Evolutionary conservation across 164 flowering plant genomes (phyloP).

Genomic region (Chloranthus sessilifolius): DNA sequence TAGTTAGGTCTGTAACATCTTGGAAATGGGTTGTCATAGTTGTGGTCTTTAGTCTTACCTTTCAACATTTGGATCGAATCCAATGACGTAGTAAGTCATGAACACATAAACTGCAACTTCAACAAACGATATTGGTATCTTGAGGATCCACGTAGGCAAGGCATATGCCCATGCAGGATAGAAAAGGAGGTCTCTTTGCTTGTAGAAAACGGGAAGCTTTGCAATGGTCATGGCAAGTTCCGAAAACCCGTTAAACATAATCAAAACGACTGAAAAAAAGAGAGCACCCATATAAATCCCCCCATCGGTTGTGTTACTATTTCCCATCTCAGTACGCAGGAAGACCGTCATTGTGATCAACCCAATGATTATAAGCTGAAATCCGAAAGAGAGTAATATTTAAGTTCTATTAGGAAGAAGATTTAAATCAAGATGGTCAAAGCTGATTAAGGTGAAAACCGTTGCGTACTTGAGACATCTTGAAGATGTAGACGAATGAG

Average conservation of each 20-base stretch:
- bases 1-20: no score
- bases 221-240: constrained; percentile 37
- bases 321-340: constrained; percentile 24
- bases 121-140: constrained; percentile 28
- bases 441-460: not conserved
- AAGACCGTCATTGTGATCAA: constrained; percentile 30
- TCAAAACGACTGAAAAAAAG: constrained; percentile 18
- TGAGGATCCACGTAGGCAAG: constrained; percentile 33
- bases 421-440: not conserved
- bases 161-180: constrained; percentile 64
- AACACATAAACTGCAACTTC: constrained; percentile 31
- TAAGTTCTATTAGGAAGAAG: not conserved
- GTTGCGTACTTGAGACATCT: constrained; percentile 25
- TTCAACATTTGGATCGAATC: constrained; percentile 33
- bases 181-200: constrained; percentile 52
- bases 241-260: constrained; percentile 35
- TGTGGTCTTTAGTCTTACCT: constrained; percentile 23
- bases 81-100: constrained; percentile 36
- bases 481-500: constrained; percentile 36
- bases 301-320: constrained; percentile 28
- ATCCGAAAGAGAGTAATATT: not conserved
- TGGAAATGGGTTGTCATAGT: no score
- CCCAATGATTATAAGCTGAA: constrained; percentile 30
- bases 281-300: constrained; percentile 36
- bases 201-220: constrained; percentile 54